Evolutionary conservation across 495 filamentous ascomycete genomes (phyloP), one percentile per base, ranked within the genome.

Genomic region (Neurospora sp.): DNA sequence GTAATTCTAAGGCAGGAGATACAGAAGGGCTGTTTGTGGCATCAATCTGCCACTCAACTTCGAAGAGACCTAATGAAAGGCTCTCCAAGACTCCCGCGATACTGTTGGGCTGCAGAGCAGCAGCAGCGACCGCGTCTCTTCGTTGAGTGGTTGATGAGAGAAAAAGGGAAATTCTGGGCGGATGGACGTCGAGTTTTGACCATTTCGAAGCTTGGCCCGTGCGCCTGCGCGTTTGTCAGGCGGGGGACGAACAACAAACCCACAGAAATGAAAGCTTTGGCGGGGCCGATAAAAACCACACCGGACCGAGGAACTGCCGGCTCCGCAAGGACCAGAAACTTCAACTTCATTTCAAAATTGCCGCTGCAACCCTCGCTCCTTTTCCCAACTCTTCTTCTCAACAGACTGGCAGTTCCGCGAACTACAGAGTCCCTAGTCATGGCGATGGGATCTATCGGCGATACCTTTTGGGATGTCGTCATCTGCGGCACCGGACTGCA

Each of bases 1-100:
- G 31, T 86, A 78, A 87, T 90, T 92, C 92, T 87, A 93, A 90
- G 93, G 93, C 90, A 94, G 93, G 88, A 97, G 93, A 97, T 97
- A 97, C 93, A 91, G 92, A 91, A 90, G 88, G 91, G 89, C 78
- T 78, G 78, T 77, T 77, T 79, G 15, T 66, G 28, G 28, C 28
- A 66, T 91, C 84, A 76, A 82, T 95, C 91, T 95, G 78, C 88
- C 92, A 90, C 88, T 86, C 86, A 84, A 85, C 78, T 81, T 75
- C 72, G 78, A 81, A 84, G 84, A 72, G 75, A 76, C 82, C 89
- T 92, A 95, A 83, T 94, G 92, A 95, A 95, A 91, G 89, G 82
- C 76, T 75, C 78, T 82, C 81, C 77, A 75, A 81, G 54, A 82
- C 73, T 81, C 79, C 71, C 78, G 78, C 77, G 80, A 85, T 81